Conservation (phyloP, 768 basidiomycete genomes). For the Phaeotremella skinneri region DNA sequence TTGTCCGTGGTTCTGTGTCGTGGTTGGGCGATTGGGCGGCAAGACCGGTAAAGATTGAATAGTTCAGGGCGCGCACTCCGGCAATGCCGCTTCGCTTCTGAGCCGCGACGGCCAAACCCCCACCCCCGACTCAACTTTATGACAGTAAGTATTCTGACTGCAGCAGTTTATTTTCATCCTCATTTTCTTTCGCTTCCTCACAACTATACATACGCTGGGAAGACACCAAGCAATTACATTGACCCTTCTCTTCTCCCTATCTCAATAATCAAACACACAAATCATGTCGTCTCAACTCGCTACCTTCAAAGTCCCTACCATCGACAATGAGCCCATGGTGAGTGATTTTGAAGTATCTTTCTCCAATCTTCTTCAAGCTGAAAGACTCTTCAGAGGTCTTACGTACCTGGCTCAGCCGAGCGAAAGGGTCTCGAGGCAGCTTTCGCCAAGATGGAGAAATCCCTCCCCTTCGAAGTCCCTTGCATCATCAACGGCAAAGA, state of each 20-base stretch:
- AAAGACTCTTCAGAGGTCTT: slow-evolving; percentile 60
- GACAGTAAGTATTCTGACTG: too few relatives aligned
- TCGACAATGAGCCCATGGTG: slow-evolving; percentile 95
- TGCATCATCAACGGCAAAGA: slow-evolving; percentile 86
- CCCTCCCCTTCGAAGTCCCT: slow-evolving; percentile 87
- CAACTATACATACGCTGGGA: too few relatives aligned
- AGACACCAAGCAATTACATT: background rate
- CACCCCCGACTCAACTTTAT: too few relatives aligned
- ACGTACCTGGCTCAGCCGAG: slow-evolving; percentile 75
- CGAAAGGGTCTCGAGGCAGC: slow-evolving; percentile 70
- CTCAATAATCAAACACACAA: slow-evolving; percentile 2
- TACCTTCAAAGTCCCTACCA: slow-evolving; percentile 74
- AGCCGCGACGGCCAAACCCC: too few relatives aligned
- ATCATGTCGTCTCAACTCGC: slow-evolving; percentile 60
- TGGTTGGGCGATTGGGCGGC: too few relatives aligned
- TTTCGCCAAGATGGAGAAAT: slow-evolving; percentile 72
- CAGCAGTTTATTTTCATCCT: too few relatives aligned
- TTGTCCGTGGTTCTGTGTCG: too few relatives aligned
- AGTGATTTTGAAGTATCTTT: slow-evolving; percentile 22
- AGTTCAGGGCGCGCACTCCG: too few relatives aligned
- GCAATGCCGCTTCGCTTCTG: too few relatives aligned
- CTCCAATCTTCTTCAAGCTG: slow-evolving; percentile 4
- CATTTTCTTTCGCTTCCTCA: too few relatives aligned
- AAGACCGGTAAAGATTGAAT: too few relatives aligned
- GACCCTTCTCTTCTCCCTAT: background rate